Conservation (phyloP, 306 rosid species). For the Dryas drummondii region DNA sequence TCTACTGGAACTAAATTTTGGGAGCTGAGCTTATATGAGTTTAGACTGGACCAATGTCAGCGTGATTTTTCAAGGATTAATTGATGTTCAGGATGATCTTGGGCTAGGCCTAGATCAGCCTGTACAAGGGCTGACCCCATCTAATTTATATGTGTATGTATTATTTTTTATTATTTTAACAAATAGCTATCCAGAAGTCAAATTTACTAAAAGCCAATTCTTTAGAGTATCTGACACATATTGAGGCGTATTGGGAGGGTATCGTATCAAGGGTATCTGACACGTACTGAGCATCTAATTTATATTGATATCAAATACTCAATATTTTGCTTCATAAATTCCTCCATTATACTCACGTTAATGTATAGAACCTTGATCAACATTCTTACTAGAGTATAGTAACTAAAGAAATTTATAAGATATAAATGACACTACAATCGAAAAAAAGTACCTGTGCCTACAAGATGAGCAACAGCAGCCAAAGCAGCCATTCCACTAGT, state of each 20-base stretch:
- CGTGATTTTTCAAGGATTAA: too few species aligned
- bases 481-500: constrained; percentile 99
- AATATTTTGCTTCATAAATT: background rate
- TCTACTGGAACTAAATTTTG: background rate
- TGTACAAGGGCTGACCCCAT: background rate
- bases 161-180: too few species aligned
- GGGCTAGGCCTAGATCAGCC: background rate
- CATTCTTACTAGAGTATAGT: background rate
- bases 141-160: too few species aligned
- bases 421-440: background rate
- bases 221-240: background rate
- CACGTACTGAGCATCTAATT: background rate
- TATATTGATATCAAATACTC: background rate
- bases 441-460: constrained; percentile 60
- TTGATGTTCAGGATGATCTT: background rate
- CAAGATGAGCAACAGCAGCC: constrained; percentile 75
- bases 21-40: background rate
- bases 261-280: background rate
- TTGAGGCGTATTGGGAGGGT: background rate
- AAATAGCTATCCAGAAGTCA: background rate
- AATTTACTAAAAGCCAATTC: background rate
- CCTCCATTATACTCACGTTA: background rate
- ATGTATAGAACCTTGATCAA: background rate
- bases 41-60: background rate
- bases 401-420: background rate